These are phyloP conservation scores for Rubus idaeus DNA, from an alignment of 306 rosid species.

Conservation along the genomic window DNA sequence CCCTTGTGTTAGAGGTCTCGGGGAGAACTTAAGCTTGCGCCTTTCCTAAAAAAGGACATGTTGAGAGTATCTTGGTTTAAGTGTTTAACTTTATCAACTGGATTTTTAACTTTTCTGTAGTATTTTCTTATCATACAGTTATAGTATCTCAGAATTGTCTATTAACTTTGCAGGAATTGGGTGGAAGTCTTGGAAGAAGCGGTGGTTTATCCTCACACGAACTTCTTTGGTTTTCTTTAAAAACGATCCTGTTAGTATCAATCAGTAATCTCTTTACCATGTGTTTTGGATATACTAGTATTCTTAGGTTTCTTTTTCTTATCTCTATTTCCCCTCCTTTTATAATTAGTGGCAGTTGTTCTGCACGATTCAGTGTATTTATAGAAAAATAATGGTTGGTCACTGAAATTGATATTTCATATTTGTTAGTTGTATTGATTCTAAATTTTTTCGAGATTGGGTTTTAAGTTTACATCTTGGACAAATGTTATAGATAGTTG, in stretches of 20 bases:
- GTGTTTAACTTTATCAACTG: background rate
- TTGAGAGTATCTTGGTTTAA: background rate
- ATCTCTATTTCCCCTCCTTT: background rate
- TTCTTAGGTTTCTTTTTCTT: background rate
- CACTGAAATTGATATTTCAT: background rate
- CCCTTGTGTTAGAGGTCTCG: background rate
- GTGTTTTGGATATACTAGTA: conserved; percentile 10
- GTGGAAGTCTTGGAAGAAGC: conserved; percentile 99
- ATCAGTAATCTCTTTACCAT: conserved; percentile 23
- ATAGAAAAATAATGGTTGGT: background rate
- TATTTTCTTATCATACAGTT: background rate
- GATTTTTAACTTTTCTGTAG: background rate
- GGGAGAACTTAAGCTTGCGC: background rate
- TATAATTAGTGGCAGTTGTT: conserved; percentile 1
- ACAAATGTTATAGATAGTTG: background rate
- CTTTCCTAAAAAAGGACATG: background rate
- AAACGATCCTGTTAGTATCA: conserved; percentile 87
- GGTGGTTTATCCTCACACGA: conserved; percentile 97
- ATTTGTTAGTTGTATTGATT: background rate
- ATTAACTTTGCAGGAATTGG: conserved; percentile 77
- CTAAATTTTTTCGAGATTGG: background rate
- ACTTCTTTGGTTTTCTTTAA: conserved; percentile 95
- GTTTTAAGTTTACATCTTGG: background rate
- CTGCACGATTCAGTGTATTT: background rate
- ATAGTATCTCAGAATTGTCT: conserved; percentile 4